These are phyloP conservation scores for Malus hybrid DNA, from an alignment of 331 rosid species.

Conservation along the genomic window DNA sequence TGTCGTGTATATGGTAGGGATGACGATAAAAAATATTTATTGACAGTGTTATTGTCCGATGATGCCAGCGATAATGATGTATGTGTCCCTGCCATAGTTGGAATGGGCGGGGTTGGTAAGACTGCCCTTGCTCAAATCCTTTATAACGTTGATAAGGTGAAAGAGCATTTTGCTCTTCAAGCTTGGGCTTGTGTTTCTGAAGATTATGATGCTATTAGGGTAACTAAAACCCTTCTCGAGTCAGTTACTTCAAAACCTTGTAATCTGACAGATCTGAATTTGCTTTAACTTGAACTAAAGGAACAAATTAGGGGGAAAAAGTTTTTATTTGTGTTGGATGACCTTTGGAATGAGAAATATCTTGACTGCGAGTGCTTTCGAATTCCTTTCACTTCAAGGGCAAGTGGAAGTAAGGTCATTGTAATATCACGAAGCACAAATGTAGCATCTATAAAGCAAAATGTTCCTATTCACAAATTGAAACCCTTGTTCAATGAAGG, in stretches of 20 bases:
- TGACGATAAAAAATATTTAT: background rate
- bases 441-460: background rate
- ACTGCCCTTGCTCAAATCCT: conserved; percentile 17
- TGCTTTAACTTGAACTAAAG: too few relatives aligned
- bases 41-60: background rate
- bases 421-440: background rate
- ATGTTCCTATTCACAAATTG: background rate
- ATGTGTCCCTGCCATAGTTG: background rate
- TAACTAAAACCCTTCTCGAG: background rate
- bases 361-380: too few relatives aligned
- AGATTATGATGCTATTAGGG: background rate
- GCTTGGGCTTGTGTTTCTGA: conserved; percentile 5
- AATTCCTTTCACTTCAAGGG: background rate
- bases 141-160: conserved; percentile 11
- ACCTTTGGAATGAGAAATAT: background rate
- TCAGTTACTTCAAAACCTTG: background rate
- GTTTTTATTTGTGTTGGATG: background rate
- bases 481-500: background rate
- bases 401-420: background rate
- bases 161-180: background rate
- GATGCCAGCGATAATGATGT: background rate
- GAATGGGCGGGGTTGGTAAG: conserved; percentile 29
- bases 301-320: too few relatives aligned
- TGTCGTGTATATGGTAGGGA: background rate
- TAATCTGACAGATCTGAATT: too few relatives aligned